Conservation (phyloP, 768 basidiomycete species). For the Phlebiopsis flavidoalba region DNA sequence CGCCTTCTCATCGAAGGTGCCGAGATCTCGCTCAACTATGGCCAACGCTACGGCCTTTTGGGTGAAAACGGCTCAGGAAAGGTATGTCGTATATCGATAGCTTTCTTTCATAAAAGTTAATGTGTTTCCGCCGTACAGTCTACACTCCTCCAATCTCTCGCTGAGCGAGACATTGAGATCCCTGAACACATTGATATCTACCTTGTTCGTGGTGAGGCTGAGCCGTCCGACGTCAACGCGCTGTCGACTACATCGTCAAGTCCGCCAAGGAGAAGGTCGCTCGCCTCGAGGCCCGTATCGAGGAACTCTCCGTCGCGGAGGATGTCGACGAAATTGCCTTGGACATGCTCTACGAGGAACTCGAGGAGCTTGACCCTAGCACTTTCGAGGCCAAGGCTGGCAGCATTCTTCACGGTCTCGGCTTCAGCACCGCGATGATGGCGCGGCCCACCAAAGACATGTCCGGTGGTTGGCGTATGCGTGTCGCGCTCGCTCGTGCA, state of each 20-base stretch:
- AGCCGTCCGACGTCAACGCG: conserved; percentile 92
- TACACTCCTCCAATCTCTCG: conserved; percentile 92
- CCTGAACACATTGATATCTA: conserved; percentile 97
- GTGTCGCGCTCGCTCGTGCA: conserved; percentile 93
- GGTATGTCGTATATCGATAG: conserved; percentile 38
- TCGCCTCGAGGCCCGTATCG: conserved; percentile 87
- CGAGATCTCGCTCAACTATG: conserved; percentile 80
- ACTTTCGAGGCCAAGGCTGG: conserved; percentile 97
- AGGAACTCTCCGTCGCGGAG: conserved; percentile 88
- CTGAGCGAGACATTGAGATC: conserved; percentile 92
- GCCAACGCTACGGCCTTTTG: conserved; percentile 89
- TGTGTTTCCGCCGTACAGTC: conserved; percentile 49
- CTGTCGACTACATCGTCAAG: conserved; percentile 93
- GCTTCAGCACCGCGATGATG: conserved; percentile 91
- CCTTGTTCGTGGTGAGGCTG: conserved; percentile 92
- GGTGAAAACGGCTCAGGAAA: conserved; percentile 99
- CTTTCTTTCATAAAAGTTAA: neutral
- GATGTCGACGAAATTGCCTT: conserved; percentile 84
- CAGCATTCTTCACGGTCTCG: conserved; percentile 95
- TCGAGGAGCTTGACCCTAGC: conserved; percentile 93
- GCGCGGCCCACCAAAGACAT: conserved; percentile 95
- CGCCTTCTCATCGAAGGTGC: conserved; percentile 71
- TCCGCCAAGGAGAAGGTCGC: conserved; percentile 93
- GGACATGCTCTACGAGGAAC: conserved; percentile 88
- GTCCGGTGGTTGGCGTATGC: conserved; percentile 99